Conservation (phyloP, 805 yeast genomes). For the Sugiyamaella qingdaonensis region DNA sequence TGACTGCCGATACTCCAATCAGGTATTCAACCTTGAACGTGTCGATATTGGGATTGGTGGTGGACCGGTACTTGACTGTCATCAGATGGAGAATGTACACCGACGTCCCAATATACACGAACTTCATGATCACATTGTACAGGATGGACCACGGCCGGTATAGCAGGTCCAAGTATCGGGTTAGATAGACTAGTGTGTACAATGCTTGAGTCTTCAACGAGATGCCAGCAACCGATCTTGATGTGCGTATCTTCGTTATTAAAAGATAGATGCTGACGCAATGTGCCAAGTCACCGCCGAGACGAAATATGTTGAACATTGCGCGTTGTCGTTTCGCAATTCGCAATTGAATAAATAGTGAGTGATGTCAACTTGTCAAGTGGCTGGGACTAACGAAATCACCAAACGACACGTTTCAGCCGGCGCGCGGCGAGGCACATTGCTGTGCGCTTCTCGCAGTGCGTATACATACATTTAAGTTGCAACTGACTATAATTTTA, state of each 20-base stretch:
- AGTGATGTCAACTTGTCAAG: not conserved
- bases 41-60: conserved; percentile 58
- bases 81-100: conserved; percentile 70
- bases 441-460: too few relatives aligned
- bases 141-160: conserved; percentile 41
- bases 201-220: conserved; percentile 84
- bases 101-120: conserved; percentile 74
- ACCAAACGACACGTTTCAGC: conserved; percentile 4
- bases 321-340: not conserved
- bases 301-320: conserved; percentile 7
- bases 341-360: not conserved
- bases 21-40: conserved; percentile 73
- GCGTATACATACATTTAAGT: too few relatives aligned
- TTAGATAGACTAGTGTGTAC: conserved; percentile 65
- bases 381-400: not conserved
- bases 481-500: too few relatives aligned
- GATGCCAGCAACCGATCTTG: conserved; percentile 72
- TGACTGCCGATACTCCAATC: conserved; percentile 54
- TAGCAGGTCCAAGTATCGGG: conserved; percentile 67
- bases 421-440: conserved; percentile 1
- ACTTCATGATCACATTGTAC: conserved; percentile 77
- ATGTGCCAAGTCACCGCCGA: conserved; percentile 73
- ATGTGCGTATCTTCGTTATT: conserved; percentile 60
- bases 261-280: conserved; percentile 72
- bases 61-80: conserved; percentile 54